Base-by-base conservation (phyloP, 2,329 filamentous ascomycete genomes). In the Fragosphaeria purpurea region DNA sequence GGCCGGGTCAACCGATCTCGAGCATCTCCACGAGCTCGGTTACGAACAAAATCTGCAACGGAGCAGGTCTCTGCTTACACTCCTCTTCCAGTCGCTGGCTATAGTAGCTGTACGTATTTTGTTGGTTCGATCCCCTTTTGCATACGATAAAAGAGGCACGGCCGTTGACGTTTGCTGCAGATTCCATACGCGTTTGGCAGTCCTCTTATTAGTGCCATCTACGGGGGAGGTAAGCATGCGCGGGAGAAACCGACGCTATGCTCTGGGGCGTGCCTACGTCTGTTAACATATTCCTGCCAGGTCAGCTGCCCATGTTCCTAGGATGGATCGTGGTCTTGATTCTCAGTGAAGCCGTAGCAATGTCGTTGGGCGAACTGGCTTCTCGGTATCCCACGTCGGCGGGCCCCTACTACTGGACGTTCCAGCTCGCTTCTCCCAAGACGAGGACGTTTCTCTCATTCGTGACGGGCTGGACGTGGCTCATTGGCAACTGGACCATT, bases 401-500 rank as follows among this genome's bases (percentile, higher is more conserved):
- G 12, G 54, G 54, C 50, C 84, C 88, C 49, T 88, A 89, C 69
- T 88, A 87, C 64, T 84, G 87, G 68, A 82, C 83, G 6, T 88
- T 85, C 62, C 86, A 87, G 79, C 76, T 89, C 11, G 75, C 84
- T 0, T 74, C 82, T 13, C 63, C 74, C 32, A 65, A 64, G 12
- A 83, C 77, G 68, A 80, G 83, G 48, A 77, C 75, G 41, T 67
- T 85, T 12, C 72, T 82, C 12, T 81, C 81, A 35, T 88, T 82
- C 79, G 78, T 86, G 54, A 85, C 81, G 57, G 85, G 85, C 53
- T 89, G 85, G 85, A 71, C 83, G 30, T 89, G 86, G 62, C 77
- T 87, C 13, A 80, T 88, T 47, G 86, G 86, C 52, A 89, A 89
- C 67, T 83, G 88, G 64, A 88, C 83, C 57, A 90, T 90, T 58